These are phyloP conservation scores for Colletotrichum tamarilloi DNA, from an alignment of 2,329 filamentous ascomycete genomes.

Conservation along the genomic window DNA sequence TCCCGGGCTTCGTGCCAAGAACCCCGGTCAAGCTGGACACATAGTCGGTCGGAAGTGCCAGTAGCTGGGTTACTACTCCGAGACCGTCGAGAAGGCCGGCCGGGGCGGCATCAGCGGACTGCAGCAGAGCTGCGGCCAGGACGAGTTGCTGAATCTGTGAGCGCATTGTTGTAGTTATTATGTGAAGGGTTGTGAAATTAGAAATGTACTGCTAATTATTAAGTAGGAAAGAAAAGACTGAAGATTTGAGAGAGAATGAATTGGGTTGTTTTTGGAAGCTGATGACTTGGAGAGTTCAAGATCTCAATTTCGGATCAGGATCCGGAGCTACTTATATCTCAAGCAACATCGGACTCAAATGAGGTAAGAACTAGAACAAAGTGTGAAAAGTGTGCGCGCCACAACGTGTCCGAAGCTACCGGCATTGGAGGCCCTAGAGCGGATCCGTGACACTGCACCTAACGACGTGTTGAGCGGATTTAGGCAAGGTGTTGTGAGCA, in stretches of 20 bases:
- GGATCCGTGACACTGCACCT: not conserved
- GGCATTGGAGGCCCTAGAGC: not conserved
- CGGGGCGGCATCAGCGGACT: conserved; percentile 8
- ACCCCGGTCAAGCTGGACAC: not conserved
- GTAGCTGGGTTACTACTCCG: not conserved
- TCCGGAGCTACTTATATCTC: conserved; percentile 10
- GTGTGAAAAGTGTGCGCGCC: not conserved
- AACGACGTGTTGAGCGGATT: not conserved
- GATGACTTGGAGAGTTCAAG: not conserved
- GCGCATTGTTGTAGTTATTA: not conserved
- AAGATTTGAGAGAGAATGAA: not conserved
- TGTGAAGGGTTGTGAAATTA: not conserved
- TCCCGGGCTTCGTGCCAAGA: not conserved
- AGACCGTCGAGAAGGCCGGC: conserved; percentile 20
- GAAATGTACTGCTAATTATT: not conserved
- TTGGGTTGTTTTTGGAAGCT: not conserved
- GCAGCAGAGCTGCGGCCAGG: not conserved
- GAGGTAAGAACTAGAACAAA: not conserved
- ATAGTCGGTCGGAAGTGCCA: conserved; percentile 23
- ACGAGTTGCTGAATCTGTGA: not conserved
- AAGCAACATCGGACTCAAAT: not conserved
- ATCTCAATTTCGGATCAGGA: not conserved
- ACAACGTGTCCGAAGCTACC: not conserved
- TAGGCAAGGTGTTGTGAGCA: not conserved
- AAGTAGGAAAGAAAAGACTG: not conserved